These are phyloP conservation scores for Lepidium africanum DNA, from an alignment of 345 rosid species.

Conservation along the genomic window DNA sequence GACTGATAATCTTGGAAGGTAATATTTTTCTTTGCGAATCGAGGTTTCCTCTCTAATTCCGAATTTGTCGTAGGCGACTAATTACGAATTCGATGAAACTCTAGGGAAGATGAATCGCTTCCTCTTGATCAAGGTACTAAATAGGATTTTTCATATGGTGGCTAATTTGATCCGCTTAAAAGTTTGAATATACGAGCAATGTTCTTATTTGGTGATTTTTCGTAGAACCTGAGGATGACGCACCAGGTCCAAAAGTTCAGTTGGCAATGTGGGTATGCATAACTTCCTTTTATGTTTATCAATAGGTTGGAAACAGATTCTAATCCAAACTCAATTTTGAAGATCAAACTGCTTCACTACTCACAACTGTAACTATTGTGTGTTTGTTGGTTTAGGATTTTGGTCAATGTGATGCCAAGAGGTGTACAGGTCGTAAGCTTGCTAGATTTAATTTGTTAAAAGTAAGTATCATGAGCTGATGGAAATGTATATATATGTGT, in stretches of 20 bases:
- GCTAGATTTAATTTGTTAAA: slow-evolving; percentile 80
- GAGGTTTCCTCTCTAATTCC: slow-evolving; percentile 2
- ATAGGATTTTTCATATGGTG: not conserved
- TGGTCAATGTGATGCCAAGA: slow-evolving; percentile 93
- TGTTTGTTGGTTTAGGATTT: slow-evolving; percentile 53
- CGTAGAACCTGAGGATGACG: slow-evolving; percentile 55
- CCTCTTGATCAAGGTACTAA: slow-evolving; percentile 25
- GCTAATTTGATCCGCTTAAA: not conserved
- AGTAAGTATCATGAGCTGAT: slow-evolving; percentile 57
- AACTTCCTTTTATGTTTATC: not conserved
- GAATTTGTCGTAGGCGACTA: not conserved
- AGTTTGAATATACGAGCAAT: not conserved
- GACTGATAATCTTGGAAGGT: slow-evolving; percentile 21
- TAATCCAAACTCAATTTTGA: not conserved
- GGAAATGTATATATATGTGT: not conserved
- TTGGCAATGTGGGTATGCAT: slow-evolving; percentile 94
- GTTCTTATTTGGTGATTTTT: not conserved
- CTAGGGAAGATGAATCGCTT: slow-evolving; percentile 28
- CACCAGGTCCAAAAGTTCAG: slow-evolving; percentile 51
- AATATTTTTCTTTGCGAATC: not conserved
- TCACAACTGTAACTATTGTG: slow-evolving; percentile 1
- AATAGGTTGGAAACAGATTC: not conserved
- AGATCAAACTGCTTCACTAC: not conserved
- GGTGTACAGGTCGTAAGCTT: slow-evolving; percentile 96
- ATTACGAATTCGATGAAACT: not conserved